phyloP scores from a whole-genome alignment of 306 rosid species.

The Leucaena leucocephala region DNA sequence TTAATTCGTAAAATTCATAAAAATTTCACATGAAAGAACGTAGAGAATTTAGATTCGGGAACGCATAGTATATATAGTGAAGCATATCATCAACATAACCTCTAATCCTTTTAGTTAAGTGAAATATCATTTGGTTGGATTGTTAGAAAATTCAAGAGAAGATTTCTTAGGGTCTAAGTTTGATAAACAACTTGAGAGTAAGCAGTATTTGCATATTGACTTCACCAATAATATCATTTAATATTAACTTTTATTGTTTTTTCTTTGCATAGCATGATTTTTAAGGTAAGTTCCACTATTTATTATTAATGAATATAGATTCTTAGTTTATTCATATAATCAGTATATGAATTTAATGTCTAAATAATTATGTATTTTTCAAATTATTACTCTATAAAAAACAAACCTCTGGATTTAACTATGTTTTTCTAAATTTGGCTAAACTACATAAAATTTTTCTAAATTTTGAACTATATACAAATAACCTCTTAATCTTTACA shows the following conservation, averaged over 20 bases:
- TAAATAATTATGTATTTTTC: no score
- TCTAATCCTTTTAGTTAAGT: slow-evolving; percentile 34
- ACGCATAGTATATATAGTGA: background rate
- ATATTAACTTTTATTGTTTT: background rate
- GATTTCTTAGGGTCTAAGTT: slow-evolving; percentile 62
- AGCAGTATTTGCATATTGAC: slow-evolving; percentile 9
- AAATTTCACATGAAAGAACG: background rate
- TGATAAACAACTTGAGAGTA: slow-evolving; percentile 61
- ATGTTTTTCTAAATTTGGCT: background rate
- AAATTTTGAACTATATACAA: no score
- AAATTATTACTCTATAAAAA: no score
- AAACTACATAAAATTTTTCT: no score
- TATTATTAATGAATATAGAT: background rate
- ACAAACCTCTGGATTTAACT: no score
- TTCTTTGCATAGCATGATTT: background rate
- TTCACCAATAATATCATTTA: slow-evolving; percentile 37
- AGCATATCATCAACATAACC: slow-evolving; percentile 5
- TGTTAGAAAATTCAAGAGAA: slow-evolving; percentile 10
- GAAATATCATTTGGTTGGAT: slow-evolving; percentile 16
- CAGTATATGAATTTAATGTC: background rate
- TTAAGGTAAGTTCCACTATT: no score
- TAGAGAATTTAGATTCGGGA: background rate
- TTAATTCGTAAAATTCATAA: background rate
- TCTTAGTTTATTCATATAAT: background rate
- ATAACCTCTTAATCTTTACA: no score